phyloP scores from a whole-genome alignment of 305 asterid species.

The Lippia alba region DNA sequence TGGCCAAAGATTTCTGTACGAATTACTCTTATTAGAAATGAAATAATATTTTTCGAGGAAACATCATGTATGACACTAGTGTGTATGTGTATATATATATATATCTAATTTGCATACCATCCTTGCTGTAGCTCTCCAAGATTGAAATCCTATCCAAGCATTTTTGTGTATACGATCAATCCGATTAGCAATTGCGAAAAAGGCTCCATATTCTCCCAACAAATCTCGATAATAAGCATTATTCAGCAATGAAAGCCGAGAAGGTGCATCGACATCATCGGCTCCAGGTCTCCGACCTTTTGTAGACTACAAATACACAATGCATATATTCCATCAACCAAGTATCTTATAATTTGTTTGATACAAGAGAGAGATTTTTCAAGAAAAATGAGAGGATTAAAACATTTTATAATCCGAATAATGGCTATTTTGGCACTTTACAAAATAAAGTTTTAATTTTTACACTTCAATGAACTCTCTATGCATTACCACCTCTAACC shows the following conservation, averaged over 20 bases:
- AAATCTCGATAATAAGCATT: conserved; percentile 75
- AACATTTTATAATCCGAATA: no score
- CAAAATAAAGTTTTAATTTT: no score
- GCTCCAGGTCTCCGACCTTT: conserved; percentile 81
- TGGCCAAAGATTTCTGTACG: conserved; percentile 72
- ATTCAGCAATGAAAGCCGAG: conserved; percentile 84
- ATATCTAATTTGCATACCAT: conserved; percentile 48
- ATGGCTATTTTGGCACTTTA: no score
- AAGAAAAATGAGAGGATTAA: no score
- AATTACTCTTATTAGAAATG: not conserved
- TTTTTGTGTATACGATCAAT: conserved; percentile 89
- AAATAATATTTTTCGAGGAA: no score
- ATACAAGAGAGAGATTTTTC: no score
- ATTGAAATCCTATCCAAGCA: conserved; percentile 99
- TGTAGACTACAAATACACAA: conserved; percentile 59
- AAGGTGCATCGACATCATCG: conserved; percentile 89
- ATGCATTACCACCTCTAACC: no score
- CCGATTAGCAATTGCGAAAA: conserved; percentile 90
- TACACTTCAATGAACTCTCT: no score
- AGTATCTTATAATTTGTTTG: no score
- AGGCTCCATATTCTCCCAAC: conserved; percentile 90
- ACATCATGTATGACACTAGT: no score
- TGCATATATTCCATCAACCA: conserved; percentile 5
- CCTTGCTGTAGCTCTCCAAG: conserved; percentile 94
- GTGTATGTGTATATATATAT: no score